phyloP scores from a whole-genome alignment of 2,329 filamentous ascomycete species.

The Xylariaceae sp. region DNA sequence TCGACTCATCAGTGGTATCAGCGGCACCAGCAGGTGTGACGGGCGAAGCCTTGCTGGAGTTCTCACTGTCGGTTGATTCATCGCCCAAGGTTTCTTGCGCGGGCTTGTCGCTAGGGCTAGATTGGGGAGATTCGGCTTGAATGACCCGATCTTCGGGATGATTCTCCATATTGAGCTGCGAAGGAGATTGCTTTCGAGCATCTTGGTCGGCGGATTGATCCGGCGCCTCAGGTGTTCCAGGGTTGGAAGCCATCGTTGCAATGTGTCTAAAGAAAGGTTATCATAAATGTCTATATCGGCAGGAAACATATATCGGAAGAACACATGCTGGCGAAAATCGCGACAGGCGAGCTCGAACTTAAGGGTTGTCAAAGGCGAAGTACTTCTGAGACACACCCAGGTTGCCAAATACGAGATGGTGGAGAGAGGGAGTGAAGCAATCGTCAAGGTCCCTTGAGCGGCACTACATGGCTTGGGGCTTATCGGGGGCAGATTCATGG shows the following conservation, averaged over 20 bases:
- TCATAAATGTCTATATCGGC: slow-evolving; percentile 13
- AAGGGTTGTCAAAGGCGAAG: slow-evolving; percentile 13
- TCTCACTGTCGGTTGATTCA: slow-evolving; percentile 25
- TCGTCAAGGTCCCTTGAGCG: slow-evolving; percentile 24
- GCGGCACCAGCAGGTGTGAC: slow-evolving; percentile 11
- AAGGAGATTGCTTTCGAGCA: neutral
- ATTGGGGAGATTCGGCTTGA: slow-evolving; percentile 4
- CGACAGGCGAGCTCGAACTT: slow-evolving; percentile 8
- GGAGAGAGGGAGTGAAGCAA: slow-evolving; percentile 23
- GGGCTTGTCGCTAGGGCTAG: slow-evolving; percentile 10
- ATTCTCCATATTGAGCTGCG: neutral
- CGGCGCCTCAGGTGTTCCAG: slow-evolving; percentile 6
- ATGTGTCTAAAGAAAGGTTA: slow-evolving; percentile 16
- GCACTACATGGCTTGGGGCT: slow-evolving; percentile 8
- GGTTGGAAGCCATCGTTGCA: slow-evolving; percentile 8
- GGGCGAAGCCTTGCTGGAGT: slow-evolving; percentile 32
- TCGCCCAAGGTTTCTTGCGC: neutral
- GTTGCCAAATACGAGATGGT: slow-evolving; percentile 8
- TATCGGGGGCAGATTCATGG: slow-evolving; percentile 1
- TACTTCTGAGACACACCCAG: slow-evolving; percentile 26
- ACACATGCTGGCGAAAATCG: slow-evolving; percentile 21
- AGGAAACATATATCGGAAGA: slow-evolving; percentile 4
- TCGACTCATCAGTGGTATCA: slow-evolving; percentile 1
- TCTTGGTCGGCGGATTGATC: slow-evolving; percentile 1
- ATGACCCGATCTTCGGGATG: slow-evolving; percentile 1